Evolutionary conservation across 169 alveolate species (phyloP).

Genomic region (Plasmodium chabaudi): DNA sequence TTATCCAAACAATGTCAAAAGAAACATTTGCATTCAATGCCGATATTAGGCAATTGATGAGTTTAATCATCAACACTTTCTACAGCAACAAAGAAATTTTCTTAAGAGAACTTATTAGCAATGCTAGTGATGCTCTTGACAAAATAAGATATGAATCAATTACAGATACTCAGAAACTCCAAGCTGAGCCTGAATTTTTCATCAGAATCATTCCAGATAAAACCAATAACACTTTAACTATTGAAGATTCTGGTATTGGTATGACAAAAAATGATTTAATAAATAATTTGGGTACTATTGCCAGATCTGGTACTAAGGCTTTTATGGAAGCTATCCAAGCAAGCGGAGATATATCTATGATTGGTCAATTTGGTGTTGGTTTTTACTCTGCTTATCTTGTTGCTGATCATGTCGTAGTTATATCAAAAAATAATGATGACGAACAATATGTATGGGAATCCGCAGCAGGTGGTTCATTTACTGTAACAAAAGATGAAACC

Average conservation of each 20-base stretch:
- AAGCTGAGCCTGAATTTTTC: slow-evolving; percentile 93
- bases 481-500: slow-evolving; percentile 94
- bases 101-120: slow-evolving; percentile 98
- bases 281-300: slow-evolving; percentile 98
- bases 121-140: slow-evolving; percentile 99
- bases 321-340: slow-evolving; percentile 98
- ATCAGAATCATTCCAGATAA: slow-evolving; percentile 98
- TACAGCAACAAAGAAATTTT: slow-evolving; percentile 99
- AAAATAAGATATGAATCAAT: slow-evolving; percentile 98
- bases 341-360: slow-evolving; percentile 99
- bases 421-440: slow-evolving; percentile 97
- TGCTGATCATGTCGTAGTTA: slow-evolving; percentile 98
- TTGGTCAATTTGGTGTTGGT: slow-evolving; percentile 99
- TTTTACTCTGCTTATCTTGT: slow-evolving; percentile 99
- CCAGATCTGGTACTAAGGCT: slow-evolving; percentile 99
- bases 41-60: slow-evolving; percentile 97
- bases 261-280: slow-evolving; percentile 98
- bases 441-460: slow-evolving; percentile 99
- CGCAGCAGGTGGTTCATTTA: slow-evolving; percentile 99
- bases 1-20: slow-evolving; percentile 75
- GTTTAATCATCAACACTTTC: slow-evolving; percentile 99
- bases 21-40: slow-evolving; percentile 98
- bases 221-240: slow-evolving; percentile 95
- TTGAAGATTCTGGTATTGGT: slow-evolving; percentile 99
- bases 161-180: slow-evolving; percentile 96